These are phyloP conservation scores for Fraxinus xanthoxyloides DNA, from an alignment of 305 asterid genomes.

Conservation along the genomic window DNA sequence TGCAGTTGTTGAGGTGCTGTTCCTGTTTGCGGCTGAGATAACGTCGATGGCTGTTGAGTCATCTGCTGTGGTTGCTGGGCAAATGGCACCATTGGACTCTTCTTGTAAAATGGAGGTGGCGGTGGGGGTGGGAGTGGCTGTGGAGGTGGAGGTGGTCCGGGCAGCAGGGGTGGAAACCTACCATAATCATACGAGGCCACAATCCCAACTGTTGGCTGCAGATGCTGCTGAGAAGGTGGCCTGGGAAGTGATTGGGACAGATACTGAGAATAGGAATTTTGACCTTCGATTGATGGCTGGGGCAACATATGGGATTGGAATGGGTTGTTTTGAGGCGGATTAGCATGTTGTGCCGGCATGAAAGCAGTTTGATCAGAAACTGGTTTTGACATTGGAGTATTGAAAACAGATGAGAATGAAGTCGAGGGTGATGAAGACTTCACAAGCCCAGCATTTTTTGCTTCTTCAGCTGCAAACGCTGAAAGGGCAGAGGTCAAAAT, in stretches of 20 bases:
- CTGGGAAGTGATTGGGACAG: constrained; percentile 54
- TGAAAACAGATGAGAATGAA: constrained; percentile 32
- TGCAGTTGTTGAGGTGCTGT: constrained; percentile 32
- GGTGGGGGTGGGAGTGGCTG: background rate
- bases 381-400: constrained; percentile 22
- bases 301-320: constrained; percentile 39
- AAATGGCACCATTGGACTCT: constrained; percentile 49
- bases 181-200: constrained; percentile 53
- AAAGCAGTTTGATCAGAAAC: constrained; percentile 41
- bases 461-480: constrained; percentile 83
- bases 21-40: constrained; percentile 35
- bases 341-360: constrained; percentile 30
- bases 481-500: constrained; percentile 88
- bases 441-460: constrained; percentile 61
- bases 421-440: constrained; percentile 44
- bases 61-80: constrained; percentile 43
- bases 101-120: constrained; percentile 52
- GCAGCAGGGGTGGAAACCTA: constrained; percentile 41
- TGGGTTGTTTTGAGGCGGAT: constrained; percentile 40
- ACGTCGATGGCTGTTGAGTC: constrained; percentile 36
- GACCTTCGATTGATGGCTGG: constrained; percentile 37
- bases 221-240: constrained; percentile 51
- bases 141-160: constrained; percentile 48
- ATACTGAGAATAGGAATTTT: constrained; percentile 45
- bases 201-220: constrained; percentile 53